A percentile compares a stretch with the other conserved stretches of the same genome.
Evolutionary conservation across 371 early-diverging fungal species (phyloP).

Genomic region (Sporodiniella umbellata): DNA sequence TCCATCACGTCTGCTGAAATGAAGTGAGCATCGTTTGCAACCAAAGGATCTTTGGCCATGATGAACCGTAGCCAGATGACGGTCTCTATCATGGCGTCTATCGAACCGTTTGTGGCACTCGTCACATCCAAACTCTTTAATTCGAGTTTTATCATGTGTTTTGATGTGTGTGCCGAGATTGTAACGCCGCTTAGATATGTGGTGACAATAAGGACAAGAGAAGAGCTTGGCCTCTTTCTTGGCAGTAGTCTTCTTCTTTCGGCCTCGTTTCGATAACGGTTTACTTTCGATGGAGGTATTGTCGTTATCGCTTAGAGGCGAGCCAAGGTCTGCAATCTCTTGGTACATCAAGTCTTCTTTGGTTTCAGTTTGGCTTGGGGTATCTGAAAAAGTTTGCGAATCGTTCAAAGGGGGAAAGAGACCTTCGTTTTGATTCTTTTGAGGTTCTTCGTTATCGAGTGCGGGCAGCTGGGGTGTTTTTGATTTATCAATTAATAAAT

Average conservation of each 20-base stretch:
- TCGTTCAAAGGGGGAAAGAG: constrained; percentile 12
- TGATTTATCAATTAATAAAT: constrained; percentile 22
- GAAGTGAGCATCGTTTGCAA: constrained; percentile 50
- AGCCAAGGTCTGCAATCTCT: constrained; percentile 5
- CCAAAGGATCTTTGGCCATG: constrained; percentile 45
- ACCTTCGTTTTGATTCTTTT: constrained; percentile 5
- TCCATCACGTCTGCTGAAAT: constrained; percentile 63
- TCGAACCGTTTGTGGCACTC: constrained; percentile 50
- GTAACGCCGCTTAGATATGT: constrained; percentile 58
- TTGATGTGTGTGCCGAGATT: constrained; percentile 66
- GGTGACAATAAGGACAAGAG: constrained; percentile 45
- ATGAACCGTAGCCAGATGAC: constrained; percentile 66
- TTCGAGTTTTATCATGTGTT: constrained; percentile 66
- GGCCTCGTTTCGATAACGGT: neutral
- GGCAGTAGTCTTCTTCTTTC: neutral
- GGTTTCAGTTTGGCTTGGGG: neutral
- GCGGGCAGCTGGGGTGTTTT: constrained; percentile 3
- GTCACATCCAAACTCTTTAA: constrained; percentile 52
- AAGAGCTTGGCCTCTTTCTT: neutral
- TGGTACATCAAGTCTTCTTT: neutral
- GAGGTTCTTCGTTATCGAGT: neutral
- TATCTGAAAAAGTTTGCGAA: constrained; percentile 3
- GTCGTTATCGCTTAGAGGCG: constrained; percentile 7
- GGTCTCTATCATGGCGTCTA: constrained; percentile 65
- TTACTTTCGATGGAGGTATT: neutral